These are phyloP conservation scores for Lodderomyces oxycetoniae DNA, from an alignment of 1,139 yeast species.

Conservation along the genomic window DNA sequence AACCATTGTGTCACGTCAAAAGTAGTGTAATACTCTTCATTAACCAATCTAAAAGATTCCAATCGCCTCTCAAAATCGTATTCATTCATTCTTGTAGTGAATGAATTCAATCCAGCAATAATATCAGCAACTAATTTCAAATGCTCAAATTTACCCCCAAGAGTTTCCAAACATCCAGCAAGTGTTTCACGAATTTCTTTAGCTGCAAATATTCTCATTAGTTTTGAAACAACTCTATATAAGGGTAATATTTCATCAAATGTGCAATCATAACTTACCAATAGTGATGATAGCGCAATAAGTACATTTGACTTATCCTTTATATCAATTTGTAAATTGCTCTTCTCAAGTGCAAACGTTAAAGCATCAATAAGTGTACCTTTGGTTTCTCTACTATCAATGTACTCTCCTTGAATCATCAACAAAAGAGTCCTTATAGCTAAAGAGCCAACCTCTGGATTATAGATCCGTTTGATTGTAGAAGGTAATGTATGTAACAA, in stretches of 20 bases:
- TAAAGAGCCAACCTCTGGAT: slow-evolving; percentile 48
- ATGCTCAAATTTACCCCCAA: slow-evolving; percentile 51
- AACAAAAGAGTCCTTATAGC: slow-evolving; percentile 51
- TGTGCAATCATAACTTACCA: slow-evolving; percentile 50
- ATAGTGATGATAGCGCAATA: slow-evolving; percentile 50
- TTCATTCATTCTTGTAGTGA: slow-evolving; percentile 61
- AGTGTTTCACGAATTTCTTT: slow-evolving; percentile 57
- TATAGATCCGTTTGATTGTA: slow-evolving; percentile 40
- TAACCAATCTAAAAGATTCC: slow-evolving; percentile 60
- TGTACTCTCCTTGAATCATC: slow-evolving; percentile 56
- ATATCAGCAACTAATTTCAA: slow-evolving; percentile 46
- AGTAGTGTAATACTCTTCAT: slow-evolving; percentile 46
- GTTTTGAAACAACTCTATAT: slow-evolving; percentile 52
- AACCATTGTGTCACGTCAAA: slow-evolving; percentile 66
- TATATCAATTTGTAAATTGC: slow-evolving; percentile 49
- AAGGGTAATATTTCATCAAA: slow-evolving; percentile 51
- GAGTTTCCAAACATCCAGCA: slow-evolving; percentile 52
- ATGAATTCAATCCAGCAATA: slow-evolving; percentile 65
- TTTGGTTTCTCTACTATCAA: slow-evolving; percentile 55
- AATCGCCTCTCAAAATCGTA: slow-evolving; percentile 77
- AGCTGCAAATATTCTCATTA: slow-evolving; percentile 57
- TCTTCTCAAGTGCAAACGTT: slow-evolving; percentile 59
- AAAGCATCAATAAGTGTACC: slow-evolving; percentile 54
- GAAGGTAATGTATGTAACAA: slow-evolving; percentile 49
- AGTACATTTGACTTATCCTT: slow-evolving; percentile 57